Evolutionary conservation across 495 filamentous ascomycete genomes (phyloP).

Genomic region (Hypoxylon trugodes): DNA sequence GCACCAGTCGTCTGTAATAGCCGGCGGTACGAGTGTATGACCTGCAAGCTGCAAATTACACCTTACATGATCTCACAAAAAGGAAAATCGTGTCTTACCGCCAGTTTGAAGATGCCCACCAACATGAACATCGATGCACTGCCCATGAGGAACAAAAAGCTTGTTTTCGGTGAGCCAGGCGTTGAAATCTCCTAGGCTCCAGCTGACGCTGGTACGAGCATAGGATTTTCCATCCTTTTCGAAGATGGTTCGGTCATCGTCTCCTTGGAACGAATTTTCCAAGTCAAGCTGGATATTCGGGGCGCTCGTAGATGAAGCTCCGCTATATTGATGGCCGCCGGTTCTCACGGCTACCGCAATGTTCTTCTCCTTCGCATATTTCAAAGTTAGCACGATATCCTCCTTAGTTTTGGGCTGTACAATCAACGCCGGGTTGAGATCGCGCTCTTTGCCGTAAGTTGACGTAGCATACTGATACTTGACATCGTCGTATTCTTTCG

Average conservation of each 20-base stretch:
- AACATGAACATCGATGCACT: constrained; percentile 52
- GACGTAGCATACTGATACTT: constrained; percentile 52
- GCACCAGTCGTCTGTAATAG: background rate
- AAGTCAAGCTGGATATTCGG: constrained; percentile 52
- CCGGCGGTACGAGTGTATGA: no score
- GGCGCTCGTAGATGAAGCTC: constrained; percentile 48
- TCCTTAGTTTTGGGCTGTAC: constrained; percentile 48
- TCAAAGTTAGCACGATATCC: constrained; percentile 45
- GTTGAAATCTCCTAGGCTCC: constrained; percentile 50
- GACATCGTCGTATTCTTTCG: constrained; percentile 38
- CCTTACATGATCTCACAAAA: background rate
- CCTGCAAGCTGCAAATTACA: no score
- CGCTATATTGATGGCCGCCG: constrained; percentile 53
- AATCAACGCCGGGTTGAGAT: constrained; percentile 47
- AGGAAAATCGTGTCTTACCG: constrained; percentile 20
- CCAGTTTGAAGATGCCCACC: constrained; percentile 56
- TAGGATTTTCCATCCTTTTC: constrained; percentile 45
- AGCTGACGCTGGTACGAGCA: constrained; percentile 51
- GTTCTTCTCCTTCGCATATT: constrained; percentile 47
- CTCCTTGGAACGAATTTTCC: constrained; percentile 42
- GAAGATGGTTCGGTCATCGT: constrained; percentile 39
- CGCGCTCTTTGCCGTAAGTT: constrained; percentile 43
- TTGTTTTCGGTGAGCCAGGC: constrained; percentile 45
- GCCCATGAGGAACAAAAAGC: constrained; percentile 53
- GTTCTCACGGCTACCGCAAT: constrained; percentile 51